Conservation (phyloP, 768 basidiomycete species). For the Rhizopogon rudus region DNA sequence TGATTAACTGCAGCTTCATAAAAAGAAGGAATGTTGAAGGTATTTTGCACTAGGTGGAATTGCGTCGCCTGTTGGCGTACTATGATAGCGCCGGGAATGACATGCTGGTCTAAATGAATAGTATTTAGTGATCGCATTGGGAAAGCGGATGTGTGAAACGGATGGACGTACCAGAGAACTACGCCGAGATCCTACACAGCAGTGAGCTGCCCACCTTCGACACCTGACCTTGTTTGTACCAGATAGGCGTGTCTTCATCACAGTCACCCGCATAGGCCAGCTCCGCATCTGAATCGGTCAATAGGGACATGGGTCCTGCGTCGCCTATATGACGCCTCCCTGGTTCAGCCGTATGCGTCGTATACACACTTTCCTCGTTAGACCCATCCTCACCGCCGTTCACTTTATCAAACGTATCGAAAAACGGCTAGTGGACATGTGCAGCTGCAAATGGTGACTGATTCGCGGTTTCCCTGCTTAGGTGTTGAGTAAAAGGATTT, state of each 20-base stretch:
- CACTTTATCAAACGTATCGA: conserved; percentile 22
- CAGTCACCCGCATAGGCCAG: conserved; percentile 32
- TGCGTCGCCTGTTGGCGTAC: conserved; percentile 55
- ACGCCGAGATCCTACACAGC: too few species aligned
- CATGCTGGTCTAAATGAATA: conserved; percentile 66
- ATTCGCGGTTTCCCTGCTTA: conserved; percentile 62
- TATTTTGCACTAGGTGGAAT: conserved; percentile 84
- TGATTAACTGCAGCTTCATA: too few species aligned
- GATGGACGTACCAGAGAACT: too few species aligned
- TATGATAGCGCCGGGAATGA: conserved; percentile 94
- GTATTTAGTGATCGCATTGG: too few species aligned
- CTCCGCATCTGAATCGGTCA: conserved; percentile 24
- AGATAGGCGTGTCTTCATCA: conserved; percentile 22
- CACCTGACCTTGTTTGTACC: conserved; percentile 25
- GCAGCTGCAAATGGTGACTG: neutral
- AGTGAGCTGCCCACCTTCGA: conserved; percentile 6
- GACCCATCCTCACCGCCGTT: too few species aligned
- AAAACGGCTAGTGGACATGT: conserved; percentile 44
- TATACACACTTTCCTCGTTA: too few species aligned
- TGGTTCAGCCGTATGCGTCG: too few species aligned
- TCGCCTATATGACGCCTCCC: too few species aligned
- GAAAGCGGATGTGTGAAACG: too few species aligned
- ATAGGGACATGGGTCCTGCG: conserved; percentile 17
- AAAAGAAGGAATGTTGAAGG: conserved; percentile 31
- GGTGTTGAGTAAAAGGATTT: conserved; percentile 86